Evolutionary conservation across 176 grass and related monocot genomes (phyloP).

Genomic region (Lolium multiflorum): DNA sequence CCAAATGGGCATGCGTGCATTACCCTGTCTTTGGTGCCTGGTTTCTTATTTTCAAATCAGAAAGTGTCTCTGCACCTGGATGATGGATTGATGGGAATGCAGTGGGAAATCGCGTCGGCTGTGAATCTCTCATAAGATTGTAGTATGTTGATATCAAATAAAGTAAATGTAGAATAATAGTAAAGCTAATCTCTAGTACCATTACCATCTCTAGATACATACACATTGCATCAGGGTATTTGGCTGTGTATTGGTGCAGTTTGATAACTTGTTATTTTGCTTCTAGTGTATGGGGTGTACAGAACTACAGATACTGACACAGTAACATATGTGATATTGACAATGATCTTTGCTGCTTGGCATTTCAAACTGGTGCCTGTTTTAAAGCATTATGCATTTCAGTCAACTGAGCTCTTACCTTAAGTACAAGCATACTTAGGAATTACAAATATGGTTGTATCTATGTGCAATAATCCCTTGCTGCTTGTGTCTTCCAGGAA

Average conservation of each 20-base stretch:
- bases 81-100: not conserved
- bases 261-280: not conserved
- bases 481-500: slow-evolving; percentile 58
- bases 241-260: slow-evolving; percentile 1
- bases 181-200: not conserved
- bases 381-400: not conserved
- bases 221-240: not conserved
- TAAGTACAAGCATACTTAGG: not conserved
- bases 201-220: not conserved
- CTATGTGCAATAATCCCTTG: not conserved
- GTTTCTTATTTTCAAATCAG: slow-evolving; percentile 1
- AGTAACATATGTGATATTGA: not conserved
- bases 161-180: not conserved
- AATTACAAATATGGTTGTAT: not conserved
- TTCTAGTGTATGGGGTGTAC: not conserved
- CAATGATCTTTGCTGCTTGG: slow-evolving; percentile 13
- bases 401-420: slow-evolving; percentile 16
- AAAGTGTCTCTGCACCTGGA: not conserved
- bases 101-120: not conserved
- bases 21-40: not conserved
- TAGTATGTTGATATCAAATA: not conserved
- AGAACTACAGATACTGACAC: not conserved
- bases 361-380: not conserved
- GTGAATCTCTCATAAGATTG: not conserved
- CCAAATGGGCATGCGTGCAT: not conserved